Evolutionary conservation across 2,329 filamentous ascomycete genomes (phyloP).

Genomic region (Peltaster fructicola): DNA sequence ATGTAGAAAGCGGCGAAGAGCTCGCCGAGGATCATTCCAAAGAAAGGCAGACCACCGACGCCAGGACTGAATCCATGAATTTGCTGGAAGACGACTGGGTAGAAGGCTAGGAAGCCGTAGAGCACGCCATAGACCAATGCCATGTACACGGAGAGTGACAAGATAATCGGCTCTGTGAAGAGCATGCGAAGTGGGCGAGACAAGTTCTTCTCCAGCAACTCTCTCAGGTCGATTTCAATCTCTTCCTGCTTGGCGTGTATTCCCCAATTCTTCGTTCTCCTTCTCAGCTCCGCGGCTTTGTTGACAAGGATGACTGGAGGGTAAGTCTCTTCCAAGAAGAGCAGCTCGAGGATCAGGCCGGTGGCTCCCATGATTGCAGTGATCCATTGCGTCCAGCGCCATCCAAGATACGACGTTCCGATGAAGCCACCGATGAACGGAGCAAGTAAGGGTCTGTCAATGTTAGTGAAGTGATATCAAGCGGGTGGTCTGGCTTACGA

Average conservation of each 20-base stretch:
- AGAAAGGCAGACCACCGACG: slow-evolving; percentile 26
- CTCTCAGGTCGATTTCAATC: slow-evolving; percentile 22
- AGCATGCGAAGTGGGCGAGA: slow-evolving; percentile 26
- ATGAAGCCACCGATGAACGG: slow-evolving; percentile 26
- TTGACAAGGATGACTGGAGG: slow-evolving; percentile 22
- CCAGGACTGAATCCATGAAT: slow-evolving; percentile 24
- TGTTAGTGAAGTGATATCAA: neutral
- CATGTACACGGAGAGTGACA: slow-evolving; percentile 21
- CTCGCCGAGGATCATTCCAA: slow-evolving; percentile 20
- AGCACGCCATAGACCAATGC: slow-evolving; percentile 29
- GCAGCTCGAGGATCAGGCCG: slow-evolving; percentile 11
- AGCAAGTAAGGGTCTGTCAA: slow-evolving; percentile 21
- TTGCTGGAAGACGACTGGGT: slow-evolving; percentile 27
- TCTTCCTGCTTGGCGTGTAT: slow-evolving; percentile 20
- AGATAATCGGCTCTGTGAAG: slow-evolving; percentile 28
- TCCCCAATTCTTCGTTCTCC: slow-evolving; percentile 23
- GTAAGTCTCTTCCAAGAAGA: slow-evolving; percentile 26
- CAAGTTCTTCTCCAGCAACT: slow-evolving; percentile 24
- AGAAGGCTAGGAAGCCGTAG: slow-evolving; percentile 28
- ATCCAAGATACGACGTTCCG: slow-evolving; percentile 23
- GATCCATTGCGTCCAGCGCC: slow-evolving; percentile 30
- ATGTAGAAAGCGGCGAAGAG: slow-evolving; percentile 13
- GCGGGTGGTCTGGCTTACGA: slow-evolving; percentile 6
- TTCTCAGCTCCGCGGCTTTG: slow-evolving; percentile 22
- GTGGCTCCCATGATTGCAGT: slow-evolving; percentile 24